Percentiles rank a stretch among this genome's conserved stretches.
These are phyloP conservation scores for Escovopsis sp. DNA, from an alignment of 2,329 filamentous ascomycete genomes.

Conservation along the genomic window DNA sequence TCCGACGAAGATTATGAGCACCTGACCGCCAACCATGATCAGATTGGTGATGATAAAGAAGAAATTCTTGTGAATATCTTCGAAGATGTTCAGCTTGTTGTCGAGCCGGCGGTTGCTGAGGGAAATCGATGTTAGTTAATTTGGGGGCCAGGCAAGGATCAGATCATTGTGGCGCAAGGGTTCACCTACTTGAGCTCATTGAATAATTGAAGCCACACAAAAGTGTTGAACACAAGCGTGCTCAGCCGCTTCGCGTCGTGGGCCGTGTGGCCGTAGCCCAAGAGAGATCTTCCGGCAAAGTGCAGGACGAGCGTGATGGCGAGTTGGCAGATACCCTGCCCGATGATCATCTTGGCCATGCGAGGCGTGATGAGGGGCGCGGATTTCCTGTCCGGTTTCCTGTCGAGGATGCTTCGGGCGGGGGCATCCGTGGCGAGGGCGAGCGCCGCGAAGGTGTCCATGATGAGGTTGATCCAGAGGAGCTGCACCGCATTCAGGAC, in stretches of 20 bases:
- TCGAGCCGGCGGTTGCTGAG: conserved; percentile 46
- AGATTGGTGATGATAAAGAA: conserved; percentile 56
- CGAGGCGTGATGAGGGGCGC: conserved; percentile 52
- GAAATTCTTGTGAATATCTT: conserved; percentile 50
- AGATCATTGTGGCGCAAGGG: not conserved
- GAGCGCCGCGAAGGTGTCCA: conserved; percentile 54
- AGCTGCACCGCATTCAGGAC: conserved; percentile 53
- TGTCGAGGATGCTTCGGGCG: conserved; percentile 39
- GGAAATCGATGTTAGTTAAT: conserved; percentile 3
- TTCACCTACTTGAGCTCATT: conserved; percentile 45
- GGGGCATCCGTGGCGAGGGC: conserved; percentile 51
- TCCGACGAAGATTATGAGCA: conserved; percentile 59
- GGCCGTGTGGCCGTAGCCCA: conserved; percentile 31
- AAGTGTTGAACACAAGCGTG: conserved; percentile 71
- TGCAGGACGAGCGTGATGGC: conserved; percentile 42
- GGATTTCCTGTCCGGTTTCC: conserved; percentile 43
- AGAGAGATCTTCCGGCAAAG: conserved; percentile 46
- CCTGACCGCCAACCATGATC: conserved; percentile 57
- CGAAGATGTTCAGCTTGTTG: conserved; percentile 63
- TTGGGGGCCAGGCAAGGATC: not conserved
- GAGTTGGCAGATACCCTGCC: conserved; percentile 46
- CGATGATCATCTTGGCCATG: conserved; percentile 54
- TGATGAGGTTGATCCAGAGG: conserved; percentile 56
- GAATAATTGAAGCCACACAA: conserved; percentile 81
- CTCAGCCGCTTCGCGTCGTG: conserved; percentile 24